phyloP scores from a whole-genome alignment of 345 rosid genomes.

The Capsella bursapastoris region DNA sequence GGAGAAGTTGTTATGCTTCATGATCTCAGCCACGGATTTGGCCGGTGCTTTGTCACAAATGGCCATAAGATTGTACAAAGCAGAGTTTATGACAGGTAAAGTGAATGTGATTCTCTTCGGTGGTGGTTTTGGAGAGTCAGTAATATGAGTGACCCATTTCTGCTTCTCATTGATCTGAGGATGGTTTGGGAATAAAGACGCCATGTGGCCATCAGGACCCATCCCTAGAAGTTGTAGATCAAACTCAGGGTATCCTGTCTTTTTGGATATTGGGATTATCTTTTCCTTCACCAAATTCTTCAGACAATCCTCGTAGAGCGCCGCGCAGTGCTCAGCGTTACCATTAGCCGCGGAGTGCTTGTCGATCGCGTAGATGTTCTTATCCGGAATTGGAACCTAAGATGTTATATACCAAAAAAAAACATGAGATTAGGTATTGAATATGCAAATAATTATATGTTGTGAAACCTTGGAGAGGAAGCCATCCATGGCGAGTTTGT shows the following conservation, averaged over 20 bases:
- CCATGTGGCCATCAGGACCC: slow-evolving; percentile 92
- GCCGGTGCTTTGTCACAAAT: slow-evolving; percentile 47
- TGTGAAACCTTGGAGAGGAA: slow-evolving; percentile 71
- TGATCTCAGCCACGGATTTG: slow-evolving; percentile 55
- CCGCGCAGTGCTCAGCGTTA: slow-evolving; percentile 63
- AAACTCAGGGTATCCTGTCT: slow-evolving; percentile 69
- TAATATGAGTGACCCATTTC: slow-evolving; percentile 79
- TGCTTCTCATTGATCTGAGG: slow-evolving; percentile 56
- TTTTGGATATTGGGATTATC: slow-evolving; percentile 48
- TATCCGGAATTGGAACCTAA: slow-evolving; percentile 64
- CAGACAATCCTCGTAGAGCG: slow-evolving; percentile 60
- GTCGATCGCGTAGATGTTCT: slow-evolving; percentile 72
- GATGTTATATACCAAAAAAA: not conserved
- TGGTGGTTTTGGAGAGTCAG: slow-evolving; percentile 84
- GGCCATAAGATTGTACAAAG: slow-evolving; percentile 71
- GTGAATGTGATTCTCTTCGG: slow-evolving; percentile 82
- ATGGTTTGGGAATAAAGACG: slow-evolving; percentile 78
- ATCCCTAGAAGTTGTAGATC: slow-evolving; percentile 83
- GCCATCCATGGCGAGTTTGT: slow-evolving; percentile 72
- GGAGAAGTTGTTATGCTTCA: slow-evolving; percentile 38
- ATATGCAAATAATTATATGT: too few relatives aligned
- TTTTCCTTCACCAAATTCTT: slow-evolving; percentile 52
- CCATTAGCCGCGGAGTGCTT: slow-evolving; percentile 66
- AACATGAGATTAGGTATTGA: too few relatives aligned
- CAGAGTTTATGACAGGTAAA: slow-evolving; percentile 78